Evolutionary conservation across 2,329 filamentous ascomycete genomes (phyloP), one percentile per base, ranked within the genome.

Genomic region (Hirsutella minnesotensis): DNA sequence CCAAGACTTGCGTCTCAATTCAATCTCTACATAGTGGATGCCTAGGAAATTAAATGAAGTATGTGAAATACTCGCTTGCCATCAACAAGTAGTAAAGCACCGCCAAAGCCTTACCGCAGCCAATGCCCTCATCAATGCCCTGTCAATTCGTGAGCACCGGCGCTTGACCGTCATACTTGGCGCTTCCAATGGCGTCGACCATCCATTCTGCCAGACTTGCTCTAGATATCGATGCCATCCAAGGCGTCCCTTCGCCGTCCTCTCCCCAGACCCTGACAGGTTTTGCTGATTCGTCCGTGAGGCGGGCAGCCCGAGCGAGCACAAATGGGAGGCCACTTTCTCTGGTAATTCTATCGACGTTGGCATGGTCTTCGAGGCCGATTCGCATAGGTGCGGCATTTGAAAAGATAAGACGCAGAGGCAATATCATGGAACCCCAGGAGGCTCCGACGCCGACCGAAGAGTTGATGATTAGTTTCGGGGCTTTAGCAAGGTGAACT

Each of bases 371-470:
- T 1, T 64, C 55, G 22, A 66, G 63, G 38, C 66, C 66, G 24
- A 64, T 56, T 18, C 49, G 56, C 65, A 75, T 72, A 7, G 24
- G 7, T 45, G 68, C 66, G 10, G 46, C 50, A 35, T 68, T 55
- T 27, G 53, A 59, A 50, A 77, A 66, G n/a, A 74, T 46, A 29
- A 63, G 43, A 15, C 64, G 60, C 48, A 75, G 50, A 1, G 66
- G 54, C 29, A 58, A 63, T 36, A 63, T 55, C 44, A 73, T 51
- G 40, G 65, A 63, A 0, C 44, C 21, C 53, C 60, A 68, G 4
- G 71, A 74, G 24, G 60, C 54, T 0, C 66, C 70, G 1, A 67
- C 64, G 10, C 73, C 74, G 46, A 70, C 66, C 1, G 69, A 65
- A 12, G 67, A 71, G 55, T 77, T 65, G 39, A 72, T 58, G 21